Conservation (phyloP, 768 basidiomycete genomes). For the Termitomyces sp. region DNA sequence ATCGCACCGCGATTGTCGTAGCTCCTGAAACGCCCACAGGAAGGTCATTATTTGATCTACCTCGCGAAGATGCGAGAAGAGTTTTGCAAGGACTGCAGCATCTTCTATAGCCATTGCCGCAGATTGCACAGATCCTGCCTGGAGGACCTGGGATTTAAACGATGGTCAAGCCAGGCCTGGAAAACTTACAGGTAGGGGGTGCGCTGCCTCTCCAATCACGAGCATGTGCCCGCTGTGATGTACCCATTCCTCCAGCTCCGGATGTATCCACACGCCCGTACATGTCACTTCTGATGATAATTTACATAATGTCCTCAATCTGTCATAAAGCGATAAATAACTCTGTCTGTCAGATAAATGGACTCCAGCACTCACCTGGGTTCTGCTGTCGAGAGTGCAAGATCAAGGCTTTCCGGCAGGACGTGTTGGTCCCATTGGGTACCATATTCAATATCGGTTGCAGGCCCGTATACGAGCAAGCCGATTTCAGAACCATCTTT, state of each 20-base stretch:
- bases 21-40: conserved; percentile 50
- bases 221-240: conserved; percentile 38
- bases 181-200: conserved; percentile 44
- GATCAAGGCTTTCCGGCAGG: conserved; percentile 24
- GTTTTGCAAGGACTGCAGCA: conserved; percentile 50
- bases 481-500: conserved; percentile 28
- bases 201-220: conserved; percentile 52
- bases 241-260: conserved; percentile 44
- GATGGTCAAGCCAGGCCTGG: neutral
- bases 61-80: conserved; percentile 48
- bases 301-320: conserved; percentile 32
- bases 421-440: conserved; percentile 20
- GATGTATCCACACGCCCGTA: conserved; percentile 30
- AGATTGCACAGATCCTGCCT: conserved; percentile 50
- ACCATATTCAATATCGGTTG: conserved; percentile 19
- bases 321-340: conserved; percentile 10
- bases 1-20: conserved; percentile 45
- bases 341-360: neutral
- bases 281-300: conserved; percentile 29
- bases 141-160: neutral
- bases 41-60: conserved; percentile 46
- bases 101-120: conserved; percentile 53
- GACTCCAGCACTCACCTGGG: conserved; percentile 26
- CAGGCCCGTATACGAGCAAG: conserved; percentile 23
- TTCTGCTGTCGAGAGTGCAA: conserved; percentile 25